Evolutionary conservation across 2,329 filamentous ascomycete genomes (phyloP).

Genomic region (Penicillium sp.): DNA sequence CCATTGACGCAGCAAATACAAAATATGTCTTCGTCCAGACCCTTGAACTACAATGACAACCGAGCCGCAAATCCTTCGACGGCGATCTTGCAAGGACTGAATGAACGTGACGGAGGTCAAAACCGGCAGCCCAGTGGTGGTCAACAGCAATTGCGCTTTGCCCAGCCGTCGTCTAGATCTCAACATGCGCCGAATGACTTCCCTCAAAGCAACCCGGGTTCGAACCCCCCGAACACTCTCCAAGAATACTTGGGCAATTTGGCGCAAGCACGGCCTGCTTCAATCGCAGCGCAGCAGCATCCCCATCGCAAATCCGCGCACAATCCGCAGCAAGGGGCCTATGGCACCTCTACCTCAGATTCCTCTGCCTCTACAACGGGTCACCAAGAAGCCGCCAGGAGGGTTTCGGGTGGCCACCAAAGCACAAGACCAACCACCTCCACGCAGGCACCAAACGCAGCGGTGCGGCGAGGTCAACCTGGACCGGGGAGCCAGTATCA

Average conservation of each 20-base stretch:
- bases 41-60: not conserved
- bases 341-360: too few species aligned
- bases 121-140: not conserved
- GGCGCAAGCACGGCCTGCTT: not conserved
- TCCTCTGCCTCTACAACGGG: not conserved
- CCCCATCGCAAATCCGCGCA: not conserved
- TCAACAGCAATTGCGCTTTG: not conserved
- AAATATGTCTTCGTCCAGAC: not conserved
- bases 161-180: not conserved
- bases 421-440: not conserved
- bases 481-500: not conserved
- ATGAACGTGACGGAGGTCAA: not conserved
- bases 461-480: not conserved
- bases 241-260: too few species aligned
- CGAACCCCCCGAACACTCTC: too few species aligned
- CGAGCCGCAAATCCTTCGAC: too few species aligned
- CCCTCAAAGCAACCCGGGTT: too few species aligned
- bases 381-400: not conserved
- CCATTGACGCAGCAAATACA: not conserved
- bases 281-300: not conserved
- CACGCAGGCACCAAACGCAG: not conserved
- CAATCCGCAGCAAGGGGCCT: not conserved
- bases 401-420: not conserved
- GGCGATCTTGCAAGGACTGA: too few species aligned
- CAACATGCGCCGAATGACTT: not conserved